phyloP scores from a whole-genome alignment of 805 yeast genomes.

The Saccharomycopsis javanensis region DNA sequence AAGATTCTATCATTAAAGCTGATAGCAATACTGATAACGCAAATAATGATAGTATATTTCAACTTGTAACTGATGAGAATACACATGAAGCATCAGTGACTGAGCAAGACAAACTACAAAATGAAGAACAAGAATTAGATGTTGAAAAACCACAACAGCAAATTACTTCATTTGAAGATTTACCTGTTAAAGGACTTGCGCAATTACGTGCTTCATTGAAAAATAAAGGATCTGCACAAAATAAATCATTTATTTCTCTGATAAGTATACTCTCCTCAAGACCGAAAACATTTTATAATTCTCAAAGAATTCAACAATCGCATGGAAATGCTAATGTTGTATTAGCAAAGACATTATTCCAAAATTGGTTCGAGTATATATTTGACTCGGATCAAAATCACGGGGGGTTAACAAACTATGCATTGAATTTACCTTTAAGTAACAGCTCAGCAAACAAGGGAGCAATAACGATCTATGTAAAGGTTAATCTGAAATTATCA shows the following conservation, averaged over 20 bases:
- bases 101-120: too few species aligned
- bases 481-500: slow-evolving; percentile 33
- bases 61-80: background rate
- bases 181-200: background rate
- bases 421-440: slow-evolving; percentile 35
- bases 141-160: background rate
- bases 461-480: slow-evolving; percentile 35
- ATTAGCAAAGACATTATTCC: slow-evolving; percentile 21
- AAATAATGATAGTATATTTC: slow-evolving; percentile 10
- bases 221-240: background rate
- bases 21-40: slow-evolving; percentile 15
- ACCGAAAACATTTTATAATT: slow-evolving; percentile 7
- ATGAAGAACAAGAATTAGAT: slow-evolving; percentile 4
- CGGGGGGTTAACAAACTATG: slow-evolving; percentile 29
- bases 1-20: background rate
- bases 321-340: slow-evolving; percentile 21
- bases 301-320: slow-evolving; percentile 20
- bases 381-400: slow-evolving; percentile 28
- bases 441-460: slow-evolving; percentile 28
- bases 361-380: slow-evolving; percentile 30
- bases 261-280: slow-evolving; percentile 16
- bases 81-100: background rate
- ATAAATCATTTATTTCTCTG: background rate
- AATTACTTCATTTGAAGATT: background rate
- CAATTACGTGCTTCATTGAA: background rate